Evolutionary conservation across 1,284 basidiomycete genomes (phyloP), one percentile per base, ranked within the genome.

Genomic region (Ceratobasidium theobromae): DNA sequence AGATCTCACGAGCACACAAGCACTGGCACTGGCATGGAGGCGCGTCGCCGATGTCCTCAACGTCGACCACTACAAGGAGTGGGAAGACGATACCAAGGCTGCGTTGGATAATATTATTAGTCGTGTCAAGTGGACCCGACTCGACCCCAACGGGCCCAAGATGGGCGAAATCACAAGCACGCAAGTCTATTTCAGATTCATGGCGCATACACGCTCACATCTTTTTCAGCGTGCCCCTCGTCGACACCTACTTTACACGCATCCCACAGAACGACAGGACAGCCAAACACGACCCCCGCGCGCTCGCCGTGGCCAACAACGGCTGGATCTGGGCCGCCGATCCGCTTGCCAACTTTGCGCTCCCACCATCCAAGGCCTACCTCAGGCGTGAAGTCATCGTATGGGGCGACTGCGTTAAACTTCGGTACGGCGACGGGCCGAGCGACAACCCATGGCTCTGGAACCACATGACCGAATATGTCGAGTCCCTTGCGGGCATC

Each of bases 301-400:
- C 84, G 8, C 90, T 95, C 72, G 88, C 91, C 0, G 79, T 98
- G 30, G 96, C 96, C 4, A 98, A 98, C 78, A 99, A 99, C 73
- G 96, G 96, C 5, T 99, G 96, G 96, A 96, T 99, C 72, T 99
- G 96, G 96, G 82, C 90, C 67, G 95, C 96, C 1, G 89, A 99
- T 75, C 96, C 96, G 0, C 82, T 99, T 21, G 83, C 87, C 70
- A 97, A 98, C 79, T 99, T 99, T 78, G 96, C 95, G 8, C 84
- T 93, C n/a, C 85, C 86, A 53, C 89, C 91, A 0, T 98, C 95
- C n/a, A 96, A 96, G 75, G 91, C 95, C 0, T 99, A 99, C 76
- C 83, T 98, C 52, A 88, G 94, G 30, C 89, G 96, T 57, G 93
- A 98, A 76, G 93, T 99, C 53, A 98, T 99, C 71, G 93, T 89